Base-by-base conservation (phyloP, 2,329 filamentous ascomycete genomes). In the Ophiobolus disseminans region DNA sequence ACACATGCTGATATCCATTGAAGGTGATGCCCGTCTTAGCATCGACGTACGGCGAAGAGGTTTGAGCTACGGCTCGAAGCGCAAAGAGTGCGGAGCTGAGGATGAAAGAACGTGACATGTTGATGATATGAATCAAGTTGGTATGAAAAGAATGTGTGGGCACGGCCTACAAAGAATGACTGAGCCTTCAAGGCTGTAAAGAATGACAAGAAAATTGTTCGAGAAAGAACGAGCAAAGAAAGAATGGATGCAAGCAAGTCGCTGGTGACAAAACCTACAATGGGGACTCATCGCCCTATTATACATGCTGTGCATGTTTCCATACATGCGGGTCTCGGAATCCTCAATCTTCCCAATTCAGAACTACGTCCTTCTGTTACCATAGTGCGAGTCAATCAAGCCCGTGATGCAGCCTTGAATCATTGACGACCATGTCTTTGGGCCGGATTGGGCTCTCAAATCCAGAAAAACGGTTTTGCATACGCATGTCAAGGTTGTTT, bases 171-270 rank as follows among this genome's bases (percentile, higher is more conserved):
- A 63, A 60, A 58, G 40, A 60, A 56, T 53, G 55, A 48, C 57
- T 58, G 50, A 65, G 66, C 66, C 66, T 44, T 70, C 66, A 68
- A 70, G 67, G 66, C 66, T 60, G 46, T 39, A 59, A 63, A 50
- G 55, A 61, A 57, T 40, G 55, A 59, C 39, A 37, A 34, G 25
- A 40, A 50, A 57, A 55, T 48, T 42, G 48, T 45, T 55, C 46
- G 45, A 50, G 38, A 47, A 58, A 59, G 32, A 55, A 53, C 35
- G 41, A 39, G n/a, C n/a, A 55, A 41, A 30, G 52, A 53, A 52
- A 23, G 45, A 53, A 57, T 37, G 50, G 50, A 49, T 32, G 45
- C 41, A 45, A 50, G 37, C 47, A 53, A 55, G 36, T 40, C 46
- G 52, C 36, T 52, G 43, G 25, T 56, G 32, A 26, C 25, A 14